These are phyloP conservation scores for Juncus effusus DNA, from an alignment of 176 grass and related monocot genomes.

Conservation along the genomic window DNA sequence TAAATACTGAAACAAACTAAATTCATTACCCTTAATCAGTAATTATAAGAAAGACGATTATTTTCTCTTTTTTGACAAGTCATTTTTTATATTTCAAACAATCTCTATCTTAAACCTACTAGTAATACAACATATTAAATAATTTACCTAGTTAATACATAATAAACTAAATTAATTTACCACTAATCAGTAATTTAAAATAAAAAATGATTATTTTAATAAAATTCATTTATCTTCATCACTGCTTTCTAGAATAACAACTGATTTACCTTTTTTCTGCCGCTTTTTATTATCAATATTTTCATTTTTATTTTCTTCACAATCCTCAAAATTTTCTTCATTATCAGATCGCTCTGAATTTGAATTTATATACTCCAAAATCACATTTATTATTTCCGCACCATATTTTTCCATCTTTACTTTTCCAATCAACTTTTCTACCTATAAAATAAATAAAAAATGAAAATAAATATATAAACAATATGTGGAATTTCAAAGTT, in stretches of 20 bases:
- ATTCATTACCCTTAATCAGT: too few species aligned
- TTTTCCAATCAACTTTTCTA: conserved; percentile 84
- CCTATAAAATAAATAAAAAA: conserved; percentile 34
- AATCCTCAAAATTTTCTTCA: conserved; percentile 3
- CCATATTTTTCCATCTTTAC: conserved; percentile 75
- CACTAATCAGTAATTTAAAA: too few species aligned
- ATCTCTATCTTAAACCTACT: too few species aligned
- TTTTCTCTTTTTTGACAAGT: too few species aligned
- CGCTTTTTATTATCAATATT: conserved; percentile 32
- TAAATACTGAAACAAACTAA: too few species aligned
- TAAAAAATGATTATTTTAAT: background rate
- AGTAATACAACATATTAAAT: too few species aligned
- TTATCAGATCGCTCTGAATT: conserved; percentile 21
- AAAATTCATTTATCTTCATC: conserved; percentile 34
- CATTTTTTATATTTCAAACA: too few species aligned
- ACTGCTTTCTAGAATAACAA: conserved; percentile 61
- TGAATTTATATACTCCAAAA: conserved; percentile 23
- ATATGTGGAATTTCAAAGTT: conserved; percentile 10
- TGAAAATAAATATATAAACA: conserved; percentile 9
- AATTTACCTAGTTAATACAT: too few species aligned
- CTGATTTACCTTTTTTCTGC: conserved; percentile 53
- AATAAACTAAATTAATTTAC: too few species aligned
- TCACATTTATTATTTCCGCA: conserved; percentile 47
- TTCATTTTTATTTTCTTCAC: conserved; percentile 11
- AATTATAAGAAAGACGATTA: too few species aligned